These are phyloP conservation scores for Dalechampia spathulata DNA, from an alignment of 441 rosid species.

Conservation along the genomic window DNA sequence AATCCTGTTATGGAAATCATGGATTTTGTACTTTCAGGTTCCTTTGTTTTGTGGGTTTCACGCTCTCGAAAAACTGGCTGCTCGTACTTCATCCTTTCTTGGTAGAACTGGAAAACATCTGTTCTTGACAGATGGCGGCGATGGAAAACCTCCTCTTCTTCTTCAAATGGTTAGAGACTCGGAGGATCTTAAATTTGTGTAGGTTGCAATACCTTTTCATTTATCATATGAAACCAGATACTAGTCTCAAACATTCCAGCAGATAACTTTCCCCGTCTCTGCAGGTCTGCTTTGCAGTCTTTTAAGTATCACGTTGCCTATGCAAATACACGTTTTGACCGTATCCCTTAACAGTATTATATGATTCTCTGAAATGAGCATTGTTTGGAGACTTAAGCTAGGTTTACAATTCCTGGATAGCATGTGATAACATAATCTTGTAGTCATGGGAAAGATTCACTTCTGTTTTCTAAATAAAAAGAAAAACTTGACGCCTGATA, in stretches of 20 bases:
- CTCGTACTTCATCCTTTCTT: slow-evolving; percentile 47
- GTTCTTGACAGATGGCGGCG: slow-evolving; percentile 53
- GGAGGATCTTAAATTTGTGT: slow-evolving; percentile 75
- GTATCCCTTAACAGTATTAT: slow-evolving; percentile 48
- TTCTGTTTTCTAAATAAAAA: no score
- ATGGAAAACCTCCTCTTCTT: slow-evolving; percentile 73
- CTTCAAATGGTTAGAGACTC: slow-evolving; percentile 58
- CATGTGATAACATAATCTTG: neutral
- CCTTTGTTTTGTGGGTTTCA: slow-evolving; percentile 61
- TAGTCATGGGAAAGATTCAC: no score
- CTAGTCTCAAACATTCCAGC: neutral
- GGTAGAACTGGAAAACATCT: slow-evolving; percentile 89
- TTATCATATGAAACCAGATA: slow-evolving; percentile 1
- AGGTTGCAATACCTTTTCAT: slow-evolving; percentile 25
- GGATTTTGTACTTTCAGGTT: slow-evolving; percentile 36
- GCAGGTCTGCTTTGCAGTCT: slow-evolving; percentile 78
- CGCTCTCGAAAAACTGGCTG: slow-evolving; percentile 56
- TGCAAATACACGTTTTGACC: slow-evolving; percentile 69
- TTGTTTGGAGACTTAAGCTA: neutral
- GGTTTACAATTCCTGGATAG: neutral
- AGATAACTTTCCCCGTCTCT: slow-evolving; percentile 17
- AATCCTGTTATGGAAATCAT: slow-evolving; percentile 10
- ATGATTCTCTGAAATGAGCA: neutral
- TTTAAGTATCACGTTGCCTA: slow-evolving; percentile 72
- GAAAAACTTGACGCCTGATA: slow-evolving; percentile 39